phyloP scores from a whole-genome alignment of 306 rosid species.

The Quercus parvula region DNA sequence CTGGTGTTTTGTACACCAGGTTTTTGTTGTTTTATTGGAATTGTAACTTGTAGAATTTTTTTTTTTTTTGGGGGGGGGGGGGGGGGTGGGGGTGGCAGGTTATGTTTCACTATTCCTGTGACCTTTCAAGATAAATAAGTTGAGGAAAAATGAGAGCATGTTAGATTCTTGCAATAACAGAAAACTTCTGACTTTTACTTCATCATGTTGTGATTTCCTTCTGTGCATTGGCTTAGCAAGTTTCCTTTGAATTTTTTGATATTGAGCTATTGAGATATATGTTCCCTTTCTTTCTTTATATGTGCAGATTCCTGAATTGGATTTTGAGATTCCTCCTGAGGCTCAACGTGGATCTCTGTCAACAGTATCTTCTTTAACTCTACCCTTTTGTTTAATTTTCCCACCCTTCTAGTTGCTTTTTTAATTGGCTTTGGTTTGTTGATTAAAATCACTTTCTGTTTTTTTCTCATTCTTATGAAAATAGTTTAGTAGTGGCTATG shows the following conservation, averaged over 20 bases:
- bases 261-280: slow-evolving; percentile 10
- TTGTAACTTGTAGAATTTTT: neutral
- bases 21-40: neutral
- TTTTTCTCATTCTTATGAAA: neutral
- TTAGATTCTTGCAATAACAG: neutral
- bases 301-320: slow-evolving; percentile 86
- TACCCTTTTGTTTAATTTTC: slow-evolving; percentile 2
- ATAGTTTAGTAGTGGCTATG: neutral
- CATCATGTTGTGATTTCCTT: neutral
- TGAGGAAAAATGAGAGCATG: neutral
- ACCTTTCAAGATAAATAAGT: neutral
- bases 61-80: neutral
- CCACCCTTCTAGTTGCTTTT: neutral
- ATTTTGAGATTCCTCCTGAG: slow-evolving; percentile 93
- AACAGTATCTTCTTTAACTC: slow-evolving; percentile 53
- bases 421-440: neutral
- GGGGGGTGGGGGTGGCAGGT: neutral
- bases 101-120: neutral
- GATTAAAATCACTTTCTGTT: neutral
- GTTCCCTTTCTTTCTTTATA: slow-evolving; percentile 15
- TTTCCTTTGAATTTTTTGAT: neutral
- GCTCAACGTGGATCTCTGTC: slow-evolving; percentile 91
- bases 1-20: neutral
- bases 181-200: neutral
- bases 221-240: neutral